Evolutionary conservation across 75 land plant genomes (phyloP), one percentile per base, ranked within the genome.

Genomic region (Picea sitchensis): DNA sequence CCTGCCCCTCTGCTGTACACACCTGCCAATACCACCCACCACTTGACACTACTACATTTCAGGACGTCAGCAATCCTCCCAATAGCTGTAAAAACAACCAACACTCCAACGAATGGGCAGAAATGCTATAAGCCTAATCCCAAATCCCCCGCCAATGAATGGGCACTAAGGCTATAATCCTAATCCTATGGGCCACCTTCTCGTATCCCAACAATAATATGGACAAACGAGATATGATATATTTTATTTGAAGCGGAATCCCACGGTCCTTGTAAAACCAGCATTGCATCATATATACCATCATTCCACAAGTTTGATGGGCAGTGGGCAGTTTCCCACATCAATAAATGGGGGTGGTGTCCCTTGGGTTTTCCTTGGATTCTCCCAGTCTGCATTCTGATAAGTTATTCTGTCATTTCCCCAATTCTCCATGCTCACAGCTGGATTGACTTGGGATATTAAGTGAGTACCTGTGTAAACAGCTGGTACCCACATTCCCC

Each of bases 361-460:
- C n/a, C 1, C n/a, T 71, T 12, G 23, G 73, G 73, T n/a, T 71
- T 44, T 9, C 36, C 21, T 71, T 71, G 73, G 73, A 71, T 71
- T 44, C 73, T 47, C 26, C 73, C 6, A 44, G 20, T 44, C 13
- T 41, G 56, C 51, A 71, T 18, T 71, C 73, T 44, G 73, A 71
- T 11, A 71, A 44, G 9, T 44, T 23, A 71, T 17, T 44, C 73
- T 44, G 73, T 44, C 73, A n/a, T 44, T 44, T n/a, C 54, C 73
- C 73, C 73, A 14, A 69, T 69, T 69, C 51, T 69, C 73, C 36
- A 69, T 69, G 47, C 51, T 51, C 54, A 71, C 74, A 71, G 56
- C 74, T 71, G 74, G 74, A 44, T n/a, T 41, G 54, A 18, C 21
- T 44, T 44, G 18, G 74, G 54, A 71, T 71, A 41, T 9, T 71